These are phyloP conservation scores for Pseudogymnoascus verrucosus DNA, from an alignment of 2,329 filamentous ascomycete genomes.

Conservation along the genomic window DNA sequence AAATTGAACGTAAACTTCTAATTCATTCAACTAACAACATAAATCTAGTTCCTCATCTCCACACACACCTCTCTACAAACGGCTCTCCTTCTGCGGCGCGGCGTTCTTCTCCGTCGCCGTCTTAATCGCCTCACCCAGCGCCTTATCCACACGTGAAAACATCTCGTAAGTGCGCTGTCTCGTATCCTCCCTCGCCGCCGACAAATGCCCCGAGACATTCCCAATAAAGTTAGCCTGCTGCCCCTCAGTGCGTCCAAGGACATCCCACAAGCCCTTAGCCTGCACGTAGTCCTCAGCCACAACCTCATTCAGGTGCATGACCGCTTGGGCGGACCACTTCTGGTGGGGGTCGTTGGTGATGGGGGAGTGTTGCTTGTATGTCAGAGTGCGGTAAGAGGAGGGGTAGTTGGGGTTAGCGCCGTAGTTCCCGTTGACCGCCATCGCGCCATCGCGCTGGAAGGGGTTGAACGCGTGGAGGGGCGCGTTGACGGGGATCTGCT, in stretches of 20 bases:
- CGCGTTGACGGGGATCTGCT: conserved; percentile 45
- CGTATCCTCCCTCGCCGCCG: conserved; percentile 44
- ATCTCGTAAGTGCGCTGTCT: conserved; percentile 52
- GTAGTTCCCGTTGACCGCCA: conserved; percentile 61
- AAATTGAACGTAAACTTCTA: not conserved
- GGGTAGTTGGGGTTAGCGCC: conserved; percentile 52
- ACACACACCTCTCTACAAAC: not conserved
- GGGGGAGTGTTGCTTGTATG: conserved; percentile 36
- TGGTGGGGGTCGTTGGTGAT: conserved; percentile 35
- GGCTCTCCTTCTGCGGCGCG: not conserved
- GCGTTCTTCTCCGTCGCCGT: conserved; percentile 38
- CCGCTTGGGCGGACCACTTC: conserved; percentile 39
- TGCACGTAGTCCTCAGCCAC: conserved; percentile 28
- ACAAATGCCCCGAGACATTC: conserved; percentile 51
- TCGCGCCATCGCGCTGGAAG: conserved; percentile 65
- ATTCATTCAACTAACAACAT: not conserved
- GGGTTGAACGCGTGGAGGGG: conserved; percentile 50
- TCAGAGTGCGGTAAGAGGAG: conserved; percentile 39
- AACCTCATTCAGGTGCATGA: conserved; percentile 37
- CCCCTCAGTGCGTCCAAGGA: conserved; percentile 37
- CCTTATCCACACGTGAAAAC: conserved; percentile 48
- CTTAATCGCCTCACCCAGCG: conserved; percentile 45
- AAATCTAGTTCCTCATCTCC: not conserved
- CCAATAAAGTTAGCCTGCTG: conserved; percentile 55
- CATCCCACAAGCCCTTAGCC: conserved; percentile 29